Base-by-base conservation (phyloP, 2,329 filamentous ascomycete genomes). In the Parasarocladium wereldwijsianum region DNA sequence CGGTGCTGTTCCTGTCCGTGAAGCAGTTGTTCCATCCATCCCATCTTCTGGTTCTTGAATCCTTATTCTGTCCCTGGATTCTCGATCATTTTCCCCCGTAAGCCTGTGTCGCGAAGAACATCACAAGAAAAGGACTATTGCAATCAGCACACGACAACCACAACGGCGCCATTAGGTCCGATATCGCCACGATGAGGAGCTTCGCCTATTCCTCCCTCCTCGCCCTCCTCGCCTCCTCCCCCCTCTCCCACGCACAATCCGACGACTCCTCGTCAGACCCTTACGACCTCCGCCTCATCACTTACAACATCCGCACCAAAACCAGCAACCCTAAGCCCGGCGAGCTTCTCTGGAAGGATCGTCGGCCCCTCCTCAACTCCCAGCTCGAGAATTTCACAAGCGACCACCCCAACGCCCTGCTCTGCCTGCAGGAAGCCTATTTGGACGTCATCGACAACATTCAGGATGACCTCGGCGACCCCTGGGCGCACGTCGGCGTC, bases 371-470 rank as follows among this genome's bases (percentile, higher is more conserved):
- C 20, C 52, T 78, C 6, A 52, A 66, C 36, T 55, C 60, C 10
- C 61, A 70, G 40, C 51, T 77, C 2, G 51, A 56, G 25, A 64
- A 63, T 40, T 54, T 64, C 35, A 61, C 64, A 1, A 44, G 57
- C 0, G 52, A 57, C 32, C 56, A 60, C 8, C 48, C 55, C 1
- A 51, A 50, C 4, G 46, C 59, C 1, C 65, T 82, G 35, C 52
- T 81, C 30, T 77, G 74, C 36, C 57, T 81, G 15, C 76, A 81
- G 47, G 76, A 81, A 54, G 74, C 70, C 6, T 59, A 77, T 5
- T 54, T 70, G 40, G 42, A 46, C 4, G 76, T 81, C 41, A 54
- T 80, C 3, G 24, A 52, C 10, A 70, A 78, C 38, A 58, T 81
- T 24, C 49, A 68, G 26, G 21, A 29, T 14, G 42, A 36, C 20